These are phyloP conservation scores for Cladosporium oxysporum DNA, from an alignment of 2,329 filamentous ascomycete genomes.

Conservation along the genomic window DNA sequence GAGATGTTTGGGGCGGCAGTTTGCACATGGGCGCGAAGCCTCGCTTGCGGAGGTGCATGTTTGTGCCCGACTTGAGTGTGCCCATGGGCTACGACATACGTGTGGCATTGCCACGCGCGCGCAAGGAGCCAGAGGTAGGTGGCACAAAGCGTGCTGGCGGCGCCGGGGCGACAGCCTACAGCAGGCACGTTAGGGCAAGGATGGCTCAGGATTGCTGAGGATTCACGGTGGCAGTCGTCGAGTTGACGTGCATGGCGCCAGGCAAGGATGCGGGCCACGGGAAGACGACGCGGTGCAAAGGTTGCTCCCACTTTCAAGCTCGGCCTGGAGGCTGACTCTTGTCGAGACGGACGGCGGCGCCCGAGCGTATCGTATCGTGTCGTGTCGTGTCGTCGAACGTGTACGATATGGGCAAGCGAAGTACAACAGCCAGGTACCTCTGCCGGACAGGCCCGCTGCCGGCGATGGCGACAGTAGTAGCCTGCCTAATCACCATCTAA, in stretches of 20 bases:
- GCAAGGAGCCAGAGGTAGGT: constrained; percentile 4
- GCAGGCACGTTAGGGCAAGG: neutral
- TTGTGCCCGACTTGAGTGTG: neutral
- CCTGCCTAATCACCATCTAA: neutral
- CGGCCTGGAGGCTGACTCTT: neutral
- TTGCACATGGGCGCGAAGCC: neutral
- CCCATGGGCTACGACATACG: neutral
- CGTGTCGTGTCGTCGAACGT: neutral
- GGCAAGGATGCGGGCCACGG: constrained; percentile 15
- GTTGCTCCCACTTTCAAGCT: neutral
- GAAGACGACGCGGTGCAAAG: constrained; percentile 5
- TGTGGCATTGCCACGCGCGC: constrained; percentile 15
- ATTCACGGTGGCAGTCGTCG: constrained; percentile 7
- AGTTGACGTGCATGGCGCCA: constrained; percentile 18
- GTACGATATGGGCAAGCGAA: neutral
- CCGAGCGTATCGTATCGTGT: neutral
- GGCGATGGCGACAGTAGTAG: constrained; percentile 1
- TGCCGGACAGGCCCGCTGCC: constrained; percentile 2
- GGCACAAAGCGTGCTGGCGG: constrained; percentile 10
- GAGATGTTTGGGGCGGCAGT: neutral
- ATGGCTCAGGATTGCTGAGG: neutral
- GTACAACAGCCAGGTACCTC: neutral
- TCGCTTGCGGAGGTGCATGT: constrained; percentile 12
- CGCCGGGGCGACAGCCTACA: neutral
- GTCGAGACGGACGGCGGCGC: constrained; percentile 15